phyloP scores from a whole-genome alignment of 1,139 yeast species.

The Debaryomyces udenii region DNA sequence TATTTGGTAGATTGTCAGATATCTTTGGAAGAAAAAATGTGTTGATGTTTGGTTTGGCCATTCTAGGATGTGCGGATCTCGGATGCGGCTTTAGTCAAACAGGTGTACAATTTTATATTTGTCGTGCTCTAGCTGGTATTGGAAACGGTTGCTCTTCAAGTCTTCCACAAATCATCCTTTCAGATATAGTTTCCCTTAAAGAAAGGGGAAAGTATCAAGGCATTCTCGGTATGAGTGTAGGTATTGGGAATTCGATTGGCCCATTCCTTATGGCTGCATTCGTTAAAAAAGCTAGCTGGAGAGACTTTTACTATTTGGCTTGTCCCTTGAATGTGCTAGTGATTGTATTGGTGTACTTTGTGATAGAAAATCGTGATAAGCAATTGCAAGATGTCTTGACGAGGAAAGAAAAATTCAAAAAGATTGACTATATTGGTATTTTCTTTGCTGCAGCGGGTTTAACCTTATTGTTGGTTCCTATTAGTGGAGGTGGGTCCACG shows the following conservation, averaged over 20 bases:
- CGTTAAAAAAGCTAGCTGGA: slow-evolving; percentile 49
- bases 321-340: slow-evolving; percentile 45
- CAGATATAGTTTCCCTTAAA: slow-evolving; percentile 46
- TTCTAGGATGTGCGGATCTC: slow-evolving; percentile 40
- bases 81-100: slow-evolving; percentile 47
- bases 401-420: slow-evolving; percentile 36
- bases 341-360: slow-evolving; percentile 27
- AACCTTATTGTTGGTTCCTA: slow-evolving; percentile 49
- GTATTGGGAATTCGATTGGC: slow-evolving; percentile 58
- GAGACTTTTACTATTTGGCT: slow-evolving; percentile 50
- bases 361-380: slow-evolving; percentile 25
- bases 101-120: slow-evolving; percentile 43
- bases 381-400: slow-evolving; percentile 26
- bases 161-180: slow-evolving; percentile 43
- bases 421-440: slow-evolving; percentile 54
- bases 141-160: slow-evolving; percentile 51
- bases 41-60: slow-evolving; percentile 32
- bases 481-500: slow-evolving; percentile 59
- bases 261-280: slow-evolving; percentile 60
- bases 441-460: slow-evolving; percentile 47
- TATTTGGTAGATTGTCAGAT: slow-evolving; percentile 47
- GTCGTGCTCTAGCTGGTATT: slow-evolving; percentile 49
- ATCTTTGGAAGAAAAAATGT: slow-evolving; percentile 48
- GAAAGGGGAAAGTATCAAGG: slow-evolving; percentile 52
- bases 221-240: slow-evolving; percentile 53